Conservation (phyloP, 2,329 filamentous ascomycete genomes). For the Colletotrichum nymphaeae region DNA sequence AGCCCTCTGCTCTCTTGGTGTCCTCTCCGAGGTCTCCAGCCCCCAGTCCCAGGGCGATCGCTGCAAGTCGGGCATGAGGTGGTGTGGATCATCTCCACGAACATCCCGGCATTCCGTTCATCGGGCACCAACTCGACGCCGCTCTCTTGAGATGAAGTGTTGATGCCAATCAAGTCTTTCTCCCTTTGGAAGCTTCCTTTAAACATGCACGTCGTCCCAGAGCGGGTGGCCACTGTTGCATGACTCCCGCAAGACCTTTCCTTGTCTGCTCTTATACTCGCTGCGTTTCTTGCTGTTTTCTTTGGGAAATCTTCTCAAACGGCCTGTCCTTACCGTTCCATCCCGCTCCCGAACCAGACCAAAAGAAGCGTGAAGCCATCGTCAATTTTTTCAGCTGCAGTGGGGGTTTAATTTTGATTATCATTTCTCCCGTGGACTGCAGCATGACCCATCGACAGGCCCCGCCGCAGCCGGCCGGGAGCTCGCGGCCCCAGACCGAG, state of each 20-base stretch:
- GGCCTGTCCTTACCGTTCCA: constrained; percentile 31
- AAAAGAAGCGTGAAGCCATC: constrained; percentile 7
- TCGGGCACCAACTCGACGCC: constrained; percentile 29
- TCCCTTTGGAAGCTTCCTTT: constrained; percentile 19
- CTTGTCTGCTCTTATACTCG: constrained; percentile 14
- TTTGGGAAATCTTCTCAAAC: neutral
- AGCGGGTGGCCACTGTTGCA: constrained; percentile 1
- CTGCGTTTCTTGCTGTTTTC: neutral
- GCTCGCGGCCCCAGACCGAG: constrained; percentile 17
- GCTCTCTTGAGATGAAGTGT: neutral
- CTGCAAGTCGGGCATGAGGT: constrained; percentile 31
- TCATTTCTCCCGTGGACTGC: neutral
- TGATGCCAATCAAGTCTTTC: neutral
- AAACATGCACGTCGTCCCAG: constrained; percentile 24
- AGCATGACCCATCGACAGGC: constrained; percentile 20
- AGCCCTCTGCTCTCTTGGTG: neutral
- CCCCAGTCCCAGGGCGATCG: constrained; percentile 31
- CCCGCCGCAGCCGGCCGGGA: constrained; percentile 14
- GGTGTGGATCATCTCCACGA: constrained; percentile 31
- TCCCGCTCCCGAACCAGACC: neutral
- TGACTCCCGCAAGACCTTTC: constrained; percentile 31
- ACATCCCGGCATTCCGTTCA: constrained; percentile 27
- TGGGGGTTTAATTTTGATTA: neutral
- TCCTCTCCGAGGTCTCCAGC: constrained; percentile 1
- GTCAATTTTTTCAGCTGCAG: neutral